Base-by-base conservation (phyloP, 495 filamentous ascomycete species). In the Lasiosphaeris hirsuta region DNA sequence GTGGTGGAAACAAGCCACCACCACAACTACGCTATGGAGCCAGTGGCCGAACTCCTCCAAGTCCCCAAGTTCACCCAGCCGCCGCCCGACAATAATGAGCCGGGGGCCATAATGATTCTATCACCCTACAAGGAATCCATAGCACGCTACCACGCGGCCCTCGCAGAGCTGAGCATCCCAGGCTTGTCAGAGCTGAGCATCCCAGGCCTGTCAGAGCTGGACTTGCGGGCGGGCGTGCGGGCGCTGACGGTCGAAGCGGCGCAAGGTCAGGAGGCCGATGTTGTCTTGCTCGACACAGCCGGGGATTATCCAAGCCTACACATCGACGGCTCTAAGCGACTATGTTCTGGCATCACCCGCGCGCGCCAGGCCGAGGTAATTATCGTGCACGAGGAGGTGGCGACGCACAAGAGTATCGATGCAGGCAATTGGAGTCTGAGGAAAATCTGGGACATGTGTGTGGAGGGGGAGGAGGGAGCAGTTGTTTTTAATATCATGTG, bases 1-100 rank as follows among this genome's bases (percentile, higher is more conserved):
- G 1, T 47, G 14, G 44, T 67, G 35, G 44, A 59, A 52, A 66
- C 62, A 64, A 54, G 18, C 15, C n/a, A n/a, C 4, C 54, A 69
- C 0, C 50, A 65, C 37, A 54, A 63, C 17, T 68, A 57, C 34
- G 67, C 76, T 1, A 67, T 70, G 33, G 51, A 63, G 14, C 70
- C 65, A 10, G 44, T 76, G 6, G 7, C 13, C 3, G 8, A 47
- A 4, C 39, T 56, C 14, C 39, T 56, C 3, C 1, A 8, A 8
- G 54, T 51, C 45, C 40, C 37, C 5, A 18, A 18, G 17, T 56
- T 51, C 18, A 14, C 17, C 1, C 48, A 61, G 15, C 46, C 45
- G 8, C 30, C 45, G 7, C 18, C 17, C 5, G 44, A n/a, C n/a
- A n/a, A n/a, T n/a, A n/a, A n/a, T n/a, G n/a, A n/a, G n/a, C n/a